Evolutionary conservation across 768 basidiomycete species (phyloP), one percentile per base, ranked within the genome.

Genomic region (Cystofilobasidium ferigula): DNA sequence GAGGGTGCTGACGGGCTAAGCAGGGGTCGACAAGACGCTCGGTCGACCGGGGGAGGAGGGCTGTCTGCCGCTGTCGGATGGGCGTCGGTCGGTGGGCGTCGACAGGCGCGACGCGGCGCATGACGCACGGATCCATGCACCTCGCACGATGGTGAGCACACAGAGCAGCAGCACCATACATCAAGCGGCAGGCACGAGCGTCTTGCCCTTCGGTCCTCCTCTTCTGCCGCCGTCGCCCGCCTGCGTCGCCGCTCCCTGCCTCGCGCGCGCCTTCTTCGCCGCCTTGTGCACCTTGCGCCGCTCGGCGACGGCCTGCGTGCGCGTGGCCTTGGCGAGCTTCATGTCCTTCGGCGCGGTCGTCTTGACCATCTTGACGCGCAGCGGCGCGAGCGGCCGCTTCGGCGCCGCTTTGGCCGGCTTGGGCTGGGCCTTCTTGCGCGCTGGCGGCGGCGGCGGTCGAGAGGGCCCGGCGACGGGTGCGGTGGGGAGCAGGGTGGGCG

Each of bases 341-440:
- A 53, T 51, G 22, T 63, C 62, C 7, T 30, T 34, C 5, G 62
- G 62, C 51, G 38, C 43, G 36, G 36, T 63, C 18, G 62, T 63
- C 38, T 63, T 63, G 36, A 63, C 48, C 35, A 63, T 54, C 36
- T 63, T 63, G 62, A 63, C 51, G 24, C n/a, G 22, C 14, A 63
- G 34, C 20, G 62, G 62, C 24, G 51, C 36, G 53, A 63, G 53
- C 38, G 61, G 0, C 18, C 45, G 28, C n/a, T 30, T 54, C 18
- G 51, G 12, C 22, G 26, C n/a, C n/a, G 28, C 61, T 24, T 53
- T 62, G 35, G 34, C 35, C 51, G 34, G 47, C 35, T 18, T 51
- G 22, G 48, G 38, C 18, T n/a, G 26, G n/a, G 59, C 28, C n/a
- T 26, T 43, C 14, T 1, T 7, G 26, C n/a, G n/a, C n/a, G n/a